Percentiles rank a stretch among this genome's conserved stretches.
These are phyloP conservation scores for Cafeteria roenbergensis DNA, from an alignment of 108 stramenopile genomes.

Conservation along the genomic window DNA sequence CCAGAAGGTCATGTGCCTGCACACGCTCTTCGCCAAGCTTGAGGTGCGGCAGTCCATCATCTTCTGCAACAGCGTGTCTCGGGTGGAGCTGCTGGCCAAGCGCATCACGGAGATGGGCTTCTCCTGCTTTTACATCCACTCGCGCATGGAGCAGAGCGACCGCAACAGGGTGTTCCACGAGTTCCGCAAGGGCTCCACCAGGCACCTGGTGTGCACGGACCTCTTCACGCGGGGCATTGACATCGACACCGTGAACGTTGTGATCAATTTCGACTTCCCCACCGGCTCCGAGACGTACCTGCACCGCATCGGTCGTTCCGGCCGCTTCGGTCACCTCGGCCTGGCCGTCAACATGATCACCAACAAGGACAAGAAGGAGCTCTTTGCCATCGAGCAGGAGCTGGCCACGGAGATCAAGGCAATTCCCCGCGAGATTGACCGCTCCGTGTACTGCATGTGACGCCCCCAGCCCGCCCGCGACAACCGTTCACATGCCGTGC, in stretches of 20 bases:
- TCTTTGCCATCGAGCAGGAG: conserved; percentile 78
- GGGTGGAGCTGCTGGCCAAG: conserved; percentile 90
- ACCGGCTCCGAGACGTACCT: conserved; percentile 93
- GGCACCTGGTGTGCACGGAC: conserved; percentile 82
- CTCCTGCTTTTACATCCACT: conserved; percentile 98
- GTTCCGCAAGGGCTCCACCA: conserved; percentile 88
- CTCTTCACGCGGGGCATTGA: conserved; percentile 98
- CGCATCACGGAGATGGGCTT: conserved; percentile 98
- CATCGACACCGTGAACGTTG: conserved; percentile 95
- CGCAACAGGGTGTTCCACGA: conserved; percentile 96
- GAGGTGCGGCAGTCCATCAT: conserved; percentile 98
- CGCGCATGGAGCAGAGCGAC: conserved; percentile 94
- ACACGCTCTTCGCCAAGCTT: conserved; percentile 88
- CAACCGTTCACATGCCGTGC: too few species aligned
- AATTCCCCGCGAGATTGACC: conserved; percentile 82
- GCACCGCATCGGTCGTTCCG: conserved; percentile 93
- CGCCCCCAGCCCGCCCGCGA: too few species aligned
- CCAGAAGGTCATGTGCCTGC: conserved; percentile 94
- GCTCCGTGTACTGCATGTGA: conserved; percentile 86
- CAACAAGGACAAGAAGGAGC: conserved; percentile 66
- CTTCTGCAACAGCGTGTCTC: conserved; percentile 96
- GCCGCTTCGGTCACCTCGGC: conserved; percentile 92
- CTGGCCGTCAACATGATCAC: conserved; percentile 95
- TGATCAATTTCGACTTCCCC: conserved; percentile 97
- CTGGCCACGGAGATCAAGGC: conserved; percentile 91